Base-by-base conservation (phyloP, 1,139 yeast species). In the Sugiyamaella sp. region DNA sequence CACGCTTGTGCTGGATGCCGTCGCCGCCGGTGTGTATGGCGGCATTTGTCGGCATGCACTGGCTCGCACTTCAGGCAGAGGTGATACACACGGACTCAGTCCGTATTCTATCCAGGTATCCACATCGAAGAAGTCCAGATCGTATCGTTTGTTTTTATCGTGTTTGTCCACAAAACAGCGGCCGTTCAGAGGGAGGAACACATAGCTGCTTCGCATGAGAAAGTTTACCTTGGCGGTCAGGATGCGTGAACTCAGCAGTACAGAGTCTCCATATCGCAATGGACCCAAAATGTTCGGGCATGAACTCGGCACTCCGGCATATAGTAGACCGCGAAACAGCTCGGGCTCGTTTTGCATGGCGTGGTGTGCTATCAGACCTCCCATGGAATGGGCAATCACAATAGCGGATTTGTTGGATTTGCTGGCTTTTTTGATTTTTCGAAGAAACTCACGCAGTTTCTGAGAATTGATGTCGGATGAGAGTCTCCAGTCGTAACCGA, bases 401-500 rank as follows among this genome's bases (percentile, higher is more conserved):
- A 85, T 71, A 0, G 85, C 77, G 2, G 87, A 88, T 58, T 80
- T 79, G 29, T 63, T 58, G 6, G 57, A 63, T 3, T 46, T 38
- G 17, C 39, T 47, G 8, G 80, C 76, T 62, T 68, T 70, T 6
- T 80, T 76, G 20, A 82, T 70, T 4, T 73, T 61, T 44, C 71
- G 66, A 22, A 90, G 69, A 56, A 77, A 79, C 22, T 76, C 68
- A 45, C 71, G 71, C 10, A 89, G 71, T 59, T 82, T 78, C 6
- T 71, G 66, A 4, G 88, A 74, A 21, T 78, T 71, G 5, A 80
- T 68, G 38, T 82, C 87, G 1, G 84, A 78, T 6, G 93, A 83
- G 8, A 90, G 71, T 63, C 97, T 77, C 97, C 97, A 90, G 71
- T 90, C 97, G 67, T 89, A 90, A 4, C 96, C 95, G 71, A 85